phyloP scores from a whole-genome alignment of 371 early-diverging fungal species.

The Mucor velutinosus region DNA sequence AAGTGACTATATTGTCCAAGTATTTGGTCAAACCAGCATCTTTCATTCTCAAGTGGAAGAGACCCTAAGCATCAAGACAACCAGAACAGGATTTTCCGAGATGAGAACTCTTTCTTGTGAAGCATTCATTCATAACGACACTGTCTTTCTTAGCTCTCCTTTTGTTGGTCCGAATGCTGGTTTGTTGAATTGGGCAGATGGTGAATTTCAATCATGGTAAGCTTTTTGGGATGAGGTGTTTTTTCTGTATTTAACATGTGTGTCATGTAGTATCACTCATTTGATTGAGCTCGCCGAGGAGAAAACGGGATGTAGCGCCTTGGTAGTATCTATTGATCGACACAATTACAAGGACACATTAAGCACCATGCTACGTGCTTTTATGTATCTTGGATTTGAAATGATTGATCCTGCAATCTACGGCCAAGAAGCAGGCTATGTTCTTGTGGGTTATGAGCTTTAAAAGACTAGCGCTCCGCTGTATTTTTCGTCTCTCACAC shows the following conservation, averaged over 20 bases:
- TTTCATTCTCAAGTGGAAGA: conserved; percentile 32
- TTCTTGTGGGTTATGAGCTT: conserved; percentile 60
- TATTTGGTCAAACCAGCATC: conserved; percentile 36
- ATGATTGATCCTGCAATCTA: conserved; percentile 57
- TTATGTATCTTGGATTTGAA: conserved; percentile 68
- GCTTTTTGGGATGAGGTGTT: neutral
- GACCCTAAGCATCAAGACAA: conserved; percentile 31
- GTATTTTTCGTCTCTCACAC: neutral
- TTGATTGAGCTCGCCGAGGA: conserved; percentile 55
- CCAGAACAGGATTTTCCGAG: conserved; percentile 8
- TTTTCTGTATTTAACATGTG: neutral
- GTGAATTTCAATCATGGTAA: conserved; percentile 52
- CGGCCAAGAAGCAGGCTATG: conserved; percentile 50
- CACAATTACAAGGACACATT: conserved; percentile 26
- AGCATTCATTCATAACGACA: conserved; percentile 47
- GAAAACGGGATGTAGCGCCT: conserved; percentile 41
- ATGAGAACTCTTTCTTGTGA: conserved; percentile 35
- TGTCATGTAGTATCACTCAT: conserved; percentile 39
- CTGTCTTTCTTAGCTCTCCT: conserved; percentile 46
- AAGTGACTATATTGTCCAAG: conserved; percentile 34
- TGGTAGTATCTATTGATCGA: conserved; percentile 41
- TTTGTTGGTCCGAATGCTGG: conserved; percentile 30
- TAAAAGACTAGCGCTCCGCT: conserved; percentile 9
- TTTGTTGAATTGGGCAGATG: conserved; percentile 39
- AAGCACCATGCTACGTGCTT: conserved; percentile 50